Conservation (phyloP, 2,329 filamentous ascomycete species). For the Aaosphaeria arxii region DNA sequence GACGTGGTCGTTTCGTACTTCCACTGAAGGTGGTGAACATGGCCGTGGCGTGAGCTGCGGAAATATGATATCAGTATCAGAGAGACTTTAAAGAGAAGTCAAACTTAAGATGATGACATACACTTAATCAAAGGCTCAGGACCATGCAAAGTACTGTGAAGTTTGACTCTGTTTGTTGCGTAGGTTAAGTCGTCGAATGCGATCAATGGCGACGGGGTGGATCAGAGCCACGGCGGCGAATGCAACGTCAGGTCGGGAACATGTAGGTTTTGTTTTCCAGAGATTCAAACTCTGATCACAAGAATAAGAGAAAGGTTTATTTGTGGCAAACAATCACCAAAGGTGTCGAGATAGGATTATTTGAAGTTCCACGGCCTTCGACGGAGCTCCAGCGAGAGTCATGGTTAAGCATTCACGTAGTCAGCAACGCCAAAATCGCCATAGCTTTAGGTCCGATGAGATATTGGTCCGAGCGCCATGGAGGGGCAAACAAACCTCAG, state of each 20-base stretch:
- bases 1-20: conserved; percentile 76
- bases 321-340: not conserved
- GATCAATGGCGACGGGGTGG: not conserved
- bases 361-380: conserved; percentile 15
- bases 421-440: not conserved
- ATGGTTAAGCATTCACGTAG: conserved; percentile 2
- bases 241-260: not conserved
- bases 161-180: not conserved
- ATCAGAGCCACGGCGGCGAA: not conserved
- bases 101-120: not conserved
- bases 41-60: conserved; percentile 2
- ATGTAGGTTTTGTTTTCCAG: not conserved
- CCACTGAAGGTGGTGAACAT: conserved; percentile 96
- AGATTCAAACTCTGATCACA: not conserved
- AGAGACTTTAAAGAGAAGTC: not conserved
- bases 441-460: not conserved
- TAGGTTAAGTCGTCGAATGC: not conserved
- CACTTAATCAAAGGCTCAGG: not conserved
- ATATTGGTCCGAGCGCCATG: not conserved
- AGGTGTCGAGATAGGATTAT: not conserved
- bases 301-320: not conserved
- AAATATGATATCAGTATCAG: not conserved
- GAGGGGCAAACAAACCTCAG: too few species aligned
- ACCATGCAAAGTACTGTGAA: not conserved
- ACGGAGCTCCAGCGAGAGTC: conserved; percentile 7